phyloP scores from a whole-genome alignment of 2,329 filamentous ascomycete genomes.

The Penicillium hordei region DNA sequence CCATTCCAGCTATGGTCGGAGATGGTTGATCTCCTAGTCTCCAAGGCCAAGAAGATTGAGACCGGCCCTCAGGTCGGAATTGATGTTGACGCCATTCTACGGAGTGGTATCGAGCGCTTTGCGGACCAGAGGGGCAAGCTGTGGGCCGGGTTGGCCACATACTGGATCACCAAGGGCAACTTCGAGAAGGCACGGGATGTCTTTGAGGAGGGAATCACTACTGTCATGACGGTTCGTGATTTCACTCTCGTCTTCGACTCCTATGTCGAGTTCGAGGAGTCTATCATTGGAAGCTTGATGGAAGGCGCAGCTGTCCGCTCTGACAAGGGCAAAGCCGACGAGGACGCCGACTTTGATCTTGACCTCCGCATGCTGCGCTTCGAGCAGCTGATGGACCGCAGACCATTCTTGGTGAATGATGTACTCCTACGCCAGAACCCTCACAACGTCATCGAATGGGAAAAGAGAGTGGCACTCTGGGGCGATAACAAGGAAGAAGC shows the following conservation, averaged over 20 bases:
- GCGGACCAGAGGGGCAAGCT: constrained; percentile 91
- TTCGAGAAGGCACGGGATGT: constrained; percentile 91
- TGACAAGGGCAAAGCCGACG: constrained; percentile 74
- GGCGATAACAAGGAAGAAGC: constrained; percentile 88
- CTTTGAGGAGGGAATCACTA: constrained; percentile 94
- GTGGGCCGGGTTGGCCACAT: constrained; percentile 92
- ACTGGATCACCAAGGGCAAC: constrained; percentile 90
- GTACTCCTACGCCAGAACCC: constrained; percentile 93
- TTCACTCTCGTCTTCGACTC: constrained; percentile 96
- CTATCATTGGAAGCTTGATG: constrained; percentile 87
- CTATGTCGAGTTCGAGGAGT: constrained; percentile 96
- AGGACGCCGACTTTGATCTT: constrained; percentile 86
- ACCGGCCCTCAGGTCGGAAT: constrained; percentile 78
- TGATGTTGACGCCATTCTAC: constrained; percentile 86
- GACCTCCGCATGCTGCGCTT: constrained; percentile 98
- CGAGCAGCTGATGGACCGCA: constrained; percentile 94
- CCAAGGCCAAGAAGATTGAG: constrained; percentile 82
- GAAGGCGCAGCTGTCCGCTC: constrained; percentile 77
- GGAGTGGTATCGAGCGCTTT: constrained; percentile 87
- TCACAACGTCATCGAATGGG: constrained; percentile 94
- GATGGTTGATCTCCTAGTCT: constrained; percentile 92
- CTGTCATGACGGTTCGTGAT: constrained; percentile 97
- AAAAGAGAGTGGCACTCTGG: constrained; percentile 94
- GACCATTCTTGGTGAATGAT: constrained; percentile 94
- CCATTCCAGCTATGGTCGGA: constrained; percentile 97